Percentiles rank a stretch among this genome's conserved stretches.
Conservation (phyloP, 768 basidiomycete genomes). For the Leccinum fibrillosum region DNA sequence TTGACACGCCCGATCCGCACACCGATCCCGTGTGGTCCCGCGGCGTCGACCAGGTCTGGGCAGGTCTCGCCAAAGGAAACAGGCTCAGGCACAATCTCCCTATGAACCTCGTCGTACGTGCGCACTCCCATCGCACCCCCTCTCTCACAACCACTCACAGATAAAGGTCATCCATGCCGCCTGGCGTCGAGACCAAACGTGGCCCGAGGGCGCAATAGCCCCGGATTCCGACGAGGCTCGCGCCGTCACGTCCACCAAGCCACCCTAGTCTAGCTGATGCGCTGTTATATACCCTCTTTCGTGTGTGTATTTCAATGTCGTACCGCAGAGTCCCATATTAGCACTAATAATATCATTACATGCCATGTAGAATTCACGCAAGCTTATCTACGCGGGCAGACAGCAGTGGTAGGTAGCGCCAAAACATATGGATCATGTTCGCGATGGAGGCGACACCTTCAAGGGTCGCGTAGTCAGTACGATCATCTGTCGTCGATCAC, state of each 20-base stretch:
- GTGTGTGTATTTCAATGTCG: slow-evolving; percentile 4
- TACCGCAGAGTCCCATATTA: background rate
- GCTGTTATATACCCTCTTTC: background rate
- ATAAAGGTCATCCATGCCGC: slow-evolving; percentile 70
- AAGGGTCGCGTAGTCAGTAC: slow-evolving; percentile 14
- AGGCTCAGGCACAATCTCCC: slow-evolving; percentile 60
- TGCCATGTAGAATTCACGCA: slow-evolving; percentile 2
- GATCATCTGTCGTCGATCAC: background rate
- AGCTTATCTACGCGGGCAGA: slow-evolving; percentile 32
- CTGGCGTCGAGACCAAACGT: slow-evolving; percentile 75
- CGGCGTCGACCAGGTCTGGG: slow-evolving; percentile 62
- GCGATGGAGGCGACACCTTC: slow-evolving; percentile 79
- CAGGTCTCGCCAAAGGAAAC: slow-evolving; percentile 55
- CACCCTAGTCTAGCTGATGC: background rate
- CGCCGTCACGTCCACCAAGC: background rate
- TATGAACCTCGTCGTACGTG: slow-evolving; percentile 58
- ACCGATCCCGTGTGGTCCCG: slow-evolving; percentile 53
- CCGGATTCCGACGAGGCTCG: slow-evolving; percentile 59
- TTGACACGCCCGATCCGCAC: slow-evolving; percentile 46
- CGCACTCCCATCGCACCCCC: background rate
- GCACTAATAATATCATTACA: slow-evolving; percentile 9
- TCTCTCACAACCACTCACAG: slow-evolving; percentile 35
- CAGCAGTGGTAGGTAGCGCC: slow-evolving; percentile 1
- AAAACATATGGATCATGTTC: slow-evolving; percentile 43
- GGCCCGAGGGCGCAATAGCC: slow-evolving; percentile 62